Evolutionary conservation across 1,284 basidiomycete species (phyloP).

Genomic region (Mycena sp.): DNA sequence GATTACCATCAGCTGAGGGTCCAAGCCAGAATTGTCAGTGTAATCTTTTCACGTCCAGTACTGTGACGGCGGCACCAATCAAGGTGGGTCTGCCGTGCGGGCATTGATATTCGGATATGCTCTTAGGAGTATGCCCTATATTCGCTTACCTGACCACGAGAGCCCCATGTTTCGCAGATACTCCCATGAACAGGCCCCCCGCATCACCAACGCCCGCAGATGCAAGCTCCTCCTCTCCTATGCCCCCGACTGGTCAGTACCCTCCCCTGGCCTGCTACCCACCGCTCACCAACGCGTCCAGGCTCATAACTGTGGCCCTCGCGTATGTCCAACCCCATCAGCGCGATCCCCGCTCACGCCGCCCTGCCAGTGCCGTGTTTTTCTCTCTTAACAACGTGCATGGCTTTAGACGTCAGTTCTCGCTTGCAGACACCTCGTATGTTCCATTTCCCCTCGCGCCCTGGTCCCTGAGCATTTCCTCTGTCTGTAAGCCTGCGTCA

Average conservation of each 20-base stretch:
- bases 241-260: conserved; percentile 74
- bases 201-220: conserved; percentile 28
- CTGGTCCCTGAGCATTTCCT: conserved; percentile 27
- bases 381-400: conserved; percentile 75
- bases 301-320: too few species aligned
- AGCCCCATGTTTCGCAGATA: too few species aligned
- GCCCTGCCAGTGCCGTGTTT: conserved; percentile 67
- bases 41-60: too few species aligned
- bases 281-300: too few species aligned
- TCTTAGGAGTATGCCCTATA: conserved; percentile 5
- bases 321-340: too few species aligned
- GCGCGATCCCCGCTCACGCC: too few species aligned
- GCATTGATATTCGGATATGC: too few species aligned
- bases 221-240: conserved; percentile 66
- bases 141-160: not conserved
- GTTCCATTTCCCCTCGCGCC: not conserved
- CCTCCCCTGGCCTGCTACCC: too few species aligned
- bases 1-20: too few species aligned
- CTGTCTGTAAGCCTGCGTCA: conserved; percentile 57
- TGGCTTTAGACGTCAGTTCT: conserved; percentile 89
- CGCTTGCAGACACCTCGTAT: conserved; percentile 80
- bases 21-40: too few species aligned
- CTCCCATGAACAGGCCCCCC: not conserved
- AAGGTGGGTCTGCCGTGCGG: too few species aligned
- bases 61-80: too few species aligned